phyloP scores from a whole-genome alignment of 1,284 basidiomycete genomes.

The Microbotryum saponariae region DNA sequence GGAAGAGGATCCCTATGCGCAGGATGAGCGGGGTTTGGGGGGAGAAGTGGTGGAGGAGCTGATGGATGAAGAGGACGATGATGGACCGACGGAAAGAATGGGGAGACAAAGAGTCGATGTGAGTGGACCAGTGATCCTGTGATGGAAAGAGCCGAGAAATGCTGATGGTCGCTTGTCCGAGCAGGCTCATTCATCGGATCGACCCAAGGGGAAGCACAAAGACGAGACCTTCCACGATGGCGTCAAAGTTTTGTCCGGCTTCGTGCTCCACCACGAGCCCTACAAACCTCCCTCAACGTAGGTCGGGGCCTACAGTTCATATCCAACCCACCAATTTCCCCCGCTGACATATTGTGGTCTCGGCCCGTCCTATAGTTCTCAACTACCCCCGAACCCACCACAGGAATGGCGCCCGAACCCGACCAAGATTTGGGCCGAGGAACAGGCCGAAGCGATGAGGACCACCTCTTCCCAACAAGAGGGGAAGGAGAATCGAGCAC shows the following conservation, averaged over 20 bases:
- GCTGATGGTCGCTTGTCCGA: neutral
- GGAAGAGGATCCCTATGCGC: conserved; percentile 46
- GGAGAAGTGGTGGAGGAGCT: conserved; percentile 1
- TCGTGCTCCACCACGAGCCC: conserved; percentile 60
- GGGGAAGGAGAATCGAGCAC: conserved; percentile 22
- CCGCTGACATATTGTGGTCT: no score
- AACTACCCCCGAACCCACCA: conserved; percentile 70
- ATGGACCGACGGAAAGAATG: conserved; percentile 49
- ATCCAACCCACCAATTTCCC: no score
- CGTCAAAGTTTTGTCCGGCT: conserved; percentile 62
- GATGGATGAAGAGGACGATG: conserved; percentile 49
- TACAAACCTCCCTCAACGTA: conserved; percentile 67
- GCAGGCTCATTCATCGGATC: conserved; percentile 11
- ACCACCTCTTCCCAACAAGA: conserved; percentile 47
- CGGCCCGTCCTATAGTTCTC: conserved; percentile 7
- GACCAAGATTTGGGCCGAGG: conserved; percentile 58
- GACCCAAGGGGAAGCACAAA: conserved; percentile 10
- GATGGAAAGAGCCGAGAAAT: neutral
- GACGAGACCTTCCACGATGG: conserved; percentile 60
- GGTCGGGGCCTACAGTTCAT: conserved; percentile 31
- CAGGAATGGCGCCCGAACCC: conserved; percentile 79
- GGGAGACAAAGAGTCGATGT: neutral
- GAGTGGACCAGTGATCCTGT: no score
- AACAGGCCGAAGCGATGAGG: conserved; percentile 35
- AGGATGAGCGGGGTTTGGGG: neutral